Evolutionary conservation across 208 protist species (phyloP), one percentile per base, ranked within the genome.

Genomic region (Lotmaria passim): DNA sequence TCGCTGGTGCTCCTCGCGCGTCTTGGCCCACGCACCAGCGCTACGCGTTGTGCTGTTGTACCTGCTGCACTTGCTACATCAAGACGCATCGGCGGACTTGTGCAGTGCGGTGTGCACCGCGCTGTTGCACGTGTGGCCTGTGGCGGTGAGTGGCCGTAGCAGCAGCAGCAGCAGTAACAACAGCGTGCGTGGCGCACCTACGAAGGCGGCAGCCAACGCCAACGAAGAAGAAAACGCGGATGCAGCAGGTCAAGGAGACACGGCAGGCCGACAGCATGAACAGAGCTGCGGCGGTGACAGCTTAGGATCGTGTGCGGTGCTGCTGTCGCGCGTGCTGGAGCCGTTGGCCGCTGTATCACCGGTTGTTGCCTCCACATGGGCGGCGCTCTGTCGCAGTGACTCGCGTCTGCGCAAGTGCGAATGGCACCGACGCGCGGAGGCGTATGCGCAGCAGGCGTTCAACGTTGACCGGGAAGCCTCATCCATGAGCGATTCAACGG

Each of bases 311-410:
- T 73, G 74, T 59, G 82, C 59, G 48, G 39, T 24, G 62, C 62
- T 66, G 11, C 85, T 53, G 69, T 69, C 39, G 63, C 71, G 19
- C 3, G 60, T 78, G 24, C 64, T 87, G 69, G 59, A 83, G 52
- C 33, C 81, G 36, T 61, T 82, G 4, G 47, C 55, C 8, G 46
- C 48, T 10, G 68, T 80, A 17, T 86, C 83, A 0, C 61, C 77
- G 10, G 53, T 82, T 6, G 59, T 93, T 7, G 72, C 82, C 10
- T 82, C 83, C 0, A 88, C 83, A 10, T 93, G 87, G 87, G 8
- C 33, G 1, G 79, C 82, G 28, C 76, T 93, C 33, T 85, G 81
- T 41, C 83, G 84, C 30, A 59, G 53, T 23, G 79, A 88, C 38
- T 38, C 59, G 1, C 19, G 33, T n/a, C 59, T 88, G 26, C 30